Conservation (phyloP, 176 grass and related monocot species). For the Thinopyrum elongatum region DNA sequence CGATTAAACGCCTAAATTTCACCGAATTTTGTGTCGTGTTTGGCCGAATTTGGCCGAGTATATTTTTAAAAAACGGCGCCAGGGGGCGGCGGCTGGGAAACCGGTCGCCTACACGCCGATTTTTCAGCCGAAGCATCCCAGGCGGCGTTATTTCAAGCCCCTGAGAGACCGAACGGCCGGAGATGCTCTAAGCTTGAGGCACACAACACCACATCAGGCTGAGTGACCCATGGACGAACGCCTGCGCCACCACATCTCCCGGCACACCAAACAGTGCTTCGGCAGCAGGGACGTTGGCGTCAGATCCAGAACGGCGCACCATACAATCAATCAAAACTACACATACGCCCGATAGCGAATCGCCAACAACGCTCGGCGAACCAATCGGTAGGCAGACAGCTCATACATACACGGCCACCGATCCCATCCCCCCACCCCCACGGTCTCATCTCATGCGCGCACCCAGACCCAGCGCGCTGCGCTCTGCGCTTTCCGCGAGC, state of each 20-base stretch:
- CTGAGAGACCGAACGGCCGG: too few relatives aligned
- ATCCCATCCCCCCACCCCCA: background rate
- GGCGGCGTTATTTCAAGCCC: too few relatives aligned
- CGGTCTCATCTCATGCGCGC: too few relatives aligned
- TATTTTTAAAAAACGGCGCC: too few relatives aligned
- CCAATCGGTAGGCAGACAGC: background rate
- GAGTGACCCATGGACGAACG: background rate
- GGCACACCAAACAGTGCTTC: background rate
- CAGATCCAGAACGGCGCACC: background rate
- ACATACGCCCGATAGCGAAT: background rate
- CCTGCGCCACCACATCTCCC: background rate
- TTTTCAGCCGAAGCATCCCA: too few relatives aligned
- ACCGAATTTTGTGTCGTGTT: too few relatives aligned
- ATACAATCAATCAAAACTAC: background rate
- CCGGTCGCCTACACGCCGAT: too few relatives aligned
- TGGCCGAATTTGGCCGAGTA: too few relatives aligned
- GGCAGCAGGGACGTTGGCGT: background rate
- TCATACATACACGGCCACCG: background rate
- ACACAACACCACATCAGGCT: background rate
- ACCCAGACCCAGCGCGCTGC: background rate
- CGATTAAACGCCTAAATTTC: too few relatives aligned
- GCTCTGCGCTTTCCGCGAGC: background rate
- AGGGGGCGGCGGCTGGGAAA: too few relatives aligned
- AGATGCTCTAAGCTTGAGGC: background rate
- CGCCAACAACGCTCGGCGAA: background rate